Evolutionary conservation across 345 rosid genomes (phyloP).

Genomic region (Populus deltoides): DNA sequence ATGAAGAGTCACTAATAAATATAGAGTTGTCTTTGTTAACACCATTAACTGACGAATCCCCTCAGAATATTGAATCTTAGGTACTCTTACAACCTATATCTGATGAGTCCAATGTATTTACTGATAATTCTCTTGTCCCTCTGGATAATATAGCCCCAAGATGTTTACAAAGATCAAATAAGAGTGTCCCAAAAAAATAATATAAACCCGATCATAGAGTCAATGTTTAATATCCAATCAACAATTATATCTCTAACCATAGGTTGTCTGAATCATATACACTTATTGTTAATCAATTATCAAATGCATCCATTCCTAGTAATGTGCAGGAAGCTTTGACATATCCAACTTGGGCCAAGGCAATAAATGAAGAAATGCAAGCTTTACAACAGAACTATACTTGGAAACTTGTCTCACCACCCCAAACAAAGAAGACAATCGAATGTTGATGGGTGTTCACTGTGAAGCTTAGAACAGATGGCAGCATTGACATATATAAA

Average conservation of each 20-base stretch:
- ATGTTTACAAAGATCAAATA: background rate
- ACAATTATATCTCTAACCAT: too few species aligned
- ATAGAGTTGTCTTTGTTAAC: too few species aligned
- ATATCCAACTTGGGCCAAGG: background rate
- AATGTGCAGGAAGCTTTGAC: too few species aligned
- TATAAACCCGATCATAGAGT: too few species aligned
- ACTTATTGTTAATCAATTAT: background rate
- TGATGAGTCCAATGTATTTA: too few species aligned
- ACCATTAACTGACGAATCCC: too few species aligned
- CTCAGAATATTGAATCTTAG: too few species aligned
- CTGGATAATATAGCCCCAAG: background rate
- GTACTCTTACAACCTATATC: too few species aligned
- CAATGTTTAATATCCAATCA: background rate
- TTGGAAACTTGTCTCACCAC: background rate
- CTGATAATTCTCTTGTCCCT: too few species aligned
- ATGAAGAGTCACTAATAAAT: too few species aligned
- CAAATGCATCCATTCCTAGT: background rate
- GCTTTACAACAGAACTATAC: background rate
- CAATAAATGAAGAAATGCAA: background rate
- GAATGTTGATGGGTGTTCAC: background rate
- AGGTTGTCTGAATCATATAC: background rate
- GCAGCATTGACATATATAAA: background rate
- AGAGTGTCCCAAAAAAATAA: too few species aligned
- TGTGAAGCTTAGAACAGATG: background rate
- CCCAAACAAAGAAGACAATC: background rate